Base-by-base conservation (phyloP, 768 basidiomycete species). In the Dacryopinax spathularia region DNA sequence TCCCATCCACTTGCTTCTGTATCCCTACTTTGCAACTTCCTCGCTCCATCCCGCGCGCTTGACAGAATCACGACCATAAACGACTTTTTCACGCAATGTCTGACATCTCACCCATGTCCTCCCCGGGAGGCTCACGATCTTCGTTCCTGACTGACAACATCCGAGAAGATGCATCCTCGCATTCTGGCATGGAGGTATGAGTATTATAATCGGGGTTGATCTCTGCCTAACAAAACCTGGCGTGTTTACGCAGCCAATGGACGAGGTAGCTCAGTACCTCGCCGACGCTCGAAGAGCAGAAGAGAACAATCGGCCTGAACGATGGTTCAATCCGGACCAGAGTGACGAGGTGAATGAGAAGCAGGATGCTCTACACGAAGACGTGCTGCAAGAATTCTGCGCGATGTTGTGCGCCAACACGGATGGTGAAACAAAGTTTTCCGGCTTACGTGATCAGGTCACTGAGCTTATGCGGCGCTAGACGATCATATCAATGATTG, bases 281-380 rank as follows among this genome's bases (percentile, higher is more conserved):
- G 48, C 48, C 48, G 48, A 56, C 29, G 48, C 48, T 56, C 48
- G 48, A 3, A 56, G 48, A 29, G 48, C 48, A 56, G 48, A 56
- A 56, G 48, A 56, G 48, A 56, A 56, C 48, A 56, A 56, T 56
- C 48, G 48, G 9, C 48, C 48, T 27, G 48, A 56, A 20, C 48
- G 48, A 56, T 56, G 48, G 48, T 56, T 56, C 48, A 56, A 56
- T 56, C 48, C 48, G 25, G 48, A 56, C 48, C 48, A 56, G 29
- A 31, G 29, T 29, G 48, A 56, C 20, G 48, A 56, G 20, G 48
- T 56, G 5, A 56, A 56, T 29, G 48, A 56, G 15, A 56, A 20
- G 29, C 48, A 56, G 48, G 48, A 56, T 56, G 48, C 48, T 9
- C 48, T 56, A 20, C 48, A 56, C 29, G 48, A 56, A 56, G 48